Base-by-base conservation (phyloP, 225 moss, liverwort and hornwort species). In the Physcomitrium patens region DNA sequence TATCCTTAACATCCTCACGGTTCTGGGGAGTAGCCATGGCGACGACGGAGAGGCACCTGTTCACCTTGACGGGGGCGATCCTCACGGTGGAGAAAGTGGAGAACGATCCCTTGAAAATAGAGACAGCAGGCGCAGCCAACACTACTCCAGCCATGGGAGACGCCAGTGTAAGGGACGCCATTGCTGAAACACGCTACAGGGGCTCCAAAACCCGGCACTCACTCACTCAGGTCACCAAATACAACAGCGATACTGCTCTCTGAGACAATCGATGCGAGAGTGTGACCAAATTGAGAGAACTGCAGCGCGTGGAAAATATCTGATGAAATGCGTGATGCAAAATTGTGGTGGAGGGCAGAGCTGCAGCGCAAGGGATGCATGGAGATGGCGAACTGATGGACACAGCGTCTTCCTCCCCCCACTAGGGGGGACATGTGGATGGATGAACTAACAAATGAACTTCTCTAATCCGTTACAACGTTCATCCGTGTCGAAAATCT, bases 21-120 rank as follows among this genome's bases (percentile, higher is more conserved):
- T 84, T 79, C 63, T 61, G 63, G 15, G 86, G 79, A 60, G 71
- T 71, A 37, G 87, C 81, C 87, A 77, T 87, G 77, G 79, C 77
- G 62, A 87, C 74, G 20, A 84, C 81, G 7, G 84, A 71, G 12
- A 77, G 13, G 3, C 81, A 77, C 19, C 74, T 59, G 50, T 70
- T 75, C 26, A n/a, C 67, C 60, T 73, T 81, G n/a, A 75, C 44
- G 12, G 84, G 71, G 22, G 71, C 71, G 45, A 84, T 22, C 48
- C 70, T 62, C 16, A 84, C 81, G 8, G 27, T 42, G 9, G 79
- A 67, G 18, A 61, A 22, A 14, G 67, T 12, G 49, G 79, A 81
- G 67, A 81, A 82, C 10, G 53, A 61, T 3, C 14, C 9, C 60
- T 60, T 50, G 11, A 74, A 76, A 27, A 49, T 41, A n/a, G 80